Evolutionary conservation across 352 stramenopile species (phyloP), one percentile per base, ranked within the genome.

Genomic region (Pilasporangium apinafurcum): DNA sequence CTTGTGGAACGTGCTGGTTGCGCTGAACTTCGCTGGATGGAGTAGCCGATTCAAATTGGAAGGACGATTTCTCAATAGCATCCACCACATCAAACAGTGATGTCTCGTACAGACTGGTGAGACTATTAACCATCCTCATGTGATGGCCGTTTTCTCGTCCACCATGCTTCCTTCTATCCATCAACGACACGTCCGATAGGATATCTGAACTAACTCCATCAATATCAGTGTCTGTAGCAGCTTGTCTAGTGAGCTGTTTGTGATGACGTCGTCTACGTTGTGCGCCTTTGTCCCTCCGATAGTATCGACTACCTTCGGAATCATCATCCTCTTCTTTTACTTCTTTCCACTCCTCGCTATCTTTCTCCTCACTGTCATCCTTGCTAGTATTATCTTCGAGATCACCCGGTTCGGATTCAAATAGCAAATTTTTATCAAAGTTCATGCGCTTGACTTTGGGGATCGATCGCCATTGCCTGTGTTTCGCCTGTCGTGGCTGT

Each of bases 1-100:
- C n/a, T n/a, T n/a, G n/a, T n/a, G n/a, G n/a, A n/a, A n/a, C n/a
- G n/a, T n/a, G n/a, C n/a, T n/a, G n/a, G n/a, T n/a, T n/a, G n/a
- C n/a, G n/a, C n/a, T n/a, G n/a, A n/a, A n/a, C n/a, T n/a, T n/a
- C n/a, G n/a, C n/a, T n/a, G n/a, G n/a, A n/a, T n/a, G n/a, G n/a
- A n/a, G n/a, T n/a, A n/a, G n/a, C n/a, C n/a, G n/a, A n/a, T n/a
- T n/a, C n/a, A n/a, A n/a, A n/a, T n/a, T n/a, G n/a, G n/a, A n/a
- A n/a, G n/a, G n/a, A n/a, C n/a, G n/a, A n/a, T n/a, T n/a, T n/a
- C n/a, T 81, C 68, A 14, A 82, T 57, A 0, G 59, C 54, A 21
- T 82, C 56, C 2, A 82, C 56, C 7, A 71, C 54, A 20, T 76
- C 68, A 26, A 78, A 63, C 21, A 82, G 33, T 3, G 62, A 74